Percentiles rank a stretch among this genome's conserved stretches.
phyloP scores from a whole-genome alignment of 495 filamentous ascomycete genomes.

The Copromyces sp. region DNA sequence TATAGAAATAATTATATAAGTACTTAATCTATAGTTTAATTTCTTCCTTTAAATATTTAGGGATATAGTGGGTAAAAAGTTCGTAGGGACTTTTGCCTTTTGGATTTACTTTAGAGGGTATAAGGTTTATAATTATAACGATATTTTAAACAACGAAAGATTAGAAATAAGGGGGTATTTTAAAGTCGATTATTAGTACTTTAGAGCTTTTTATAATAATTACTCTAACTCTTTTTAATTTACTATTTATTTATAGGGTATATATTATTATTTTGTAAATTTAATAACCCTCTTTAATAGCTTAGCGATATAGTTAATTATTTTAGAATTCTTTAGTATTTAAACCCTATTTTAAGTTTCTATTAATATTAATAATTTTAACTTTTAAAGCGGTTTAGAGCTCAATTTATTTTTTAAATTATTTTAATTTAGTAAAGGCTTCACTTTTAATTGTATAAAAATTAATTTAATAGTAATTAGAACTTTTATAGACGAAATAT shows the following conservation, averaged over 20 bases:
- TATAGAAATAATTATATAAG: not conserved
- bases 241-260: not conserved
- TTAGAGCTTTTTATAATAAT: not conserved
- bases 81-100: not conserved
- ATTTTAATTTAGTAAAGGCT: not conserved
- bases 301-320: too few relatives aligned
- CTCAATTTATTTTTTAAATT: not conserved
- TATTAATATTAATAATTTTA: not conserved
- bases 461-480: not conserved
- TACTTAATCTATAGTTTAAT: not conserved
- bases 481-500: too few relatives aligned
- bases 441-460: not conserved
- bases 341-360: too few relatives aligned
- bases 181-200: not conserved
- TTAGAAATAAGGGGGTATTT: not conserved
- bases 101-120: not conserved
- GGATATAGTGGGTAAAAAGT: not conserved
- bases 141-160: not conserved
- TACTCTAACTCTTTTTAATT: not conserved
- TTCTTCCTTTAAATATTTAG: not conserved
- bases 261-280: not conserved
- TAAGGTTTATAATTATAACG: not conserved
- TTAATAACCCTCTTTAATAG: too few relatives aligned
- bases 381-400: not conserved
- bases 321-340: too few relatives aligned